Conservation (phyloP, 306 rosid genomes). For the Carpinus viminea region DNA sequence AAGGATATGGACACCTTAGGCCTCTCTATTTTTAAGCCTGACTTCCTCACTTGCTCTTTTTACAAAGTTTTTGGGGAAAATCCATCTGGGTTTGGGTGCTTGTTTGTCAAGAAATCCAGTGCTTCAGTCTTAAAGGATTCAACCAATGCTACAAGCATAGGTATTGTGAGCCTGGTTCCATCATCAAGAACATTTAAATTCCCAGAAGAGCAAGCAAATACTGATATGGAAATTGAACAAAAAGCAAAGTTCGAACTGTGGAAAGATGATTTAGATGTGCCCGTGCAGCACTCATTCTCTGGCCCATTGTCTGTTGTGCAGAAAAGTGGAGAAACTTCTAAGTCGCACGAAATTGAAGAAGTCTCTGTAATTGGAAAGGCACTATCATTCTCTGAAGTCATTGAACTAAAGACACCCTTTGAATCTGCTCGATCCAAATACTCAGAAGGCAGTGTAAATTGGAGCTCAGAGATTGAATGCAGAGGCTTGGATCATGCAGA, state of each 20-base stretch:
- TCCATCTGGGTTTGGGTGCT: conserved; percentile 84
- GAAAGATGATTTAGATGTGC: not conserved
- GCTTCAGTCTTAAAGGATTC: conserved; percentile 45
- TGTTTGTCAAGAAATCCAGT: conserved; percentile 74
- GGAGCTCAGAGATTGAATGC: conserved; percentile 39
- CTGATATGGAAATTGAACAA: conserved; percentile 4
- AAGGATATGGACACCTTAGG: conserved; percentile 82
- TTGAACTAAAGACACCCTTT: conserved; percentile 23
- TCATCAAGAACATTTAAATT: conserved; percentile 26
- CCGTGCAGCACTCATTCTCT: not conserved
- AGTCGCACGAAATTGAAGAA: conserved; percentile 8
- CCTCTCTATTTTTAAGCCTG: conserved; percentile 78
- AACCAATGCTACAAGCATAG: conserved; percentile 41
- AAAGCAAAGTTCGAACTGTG: conserved; percentile 9
- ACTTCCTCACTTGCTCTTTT: conserved; percentile 72
- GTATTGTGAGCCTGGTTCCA: conserved; percentile 65
- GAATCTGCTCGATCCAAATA: conserved; percentile 28
- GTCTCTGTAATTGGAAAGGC: conserved; percentile 7
- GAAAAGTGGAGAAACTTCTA: not conserved
- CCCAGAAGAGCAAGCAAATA: conserved; percentile 11
- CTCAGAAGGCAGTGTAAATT: conserved; percentile 8
- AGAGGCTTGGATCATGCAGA: conserved; percentile 85
- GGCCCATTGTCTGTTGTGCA: not conserved
- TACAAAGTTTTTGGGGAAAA: conserved; percentile 71
- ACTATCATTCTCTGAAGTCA: conserved; percentile 33